Percentiles rank a stretch among this genome's conserved stretches.
Conservation (phyloP, 2,329 filamentous ascomycete genomes). For the Fusarium humuli region DNA sequence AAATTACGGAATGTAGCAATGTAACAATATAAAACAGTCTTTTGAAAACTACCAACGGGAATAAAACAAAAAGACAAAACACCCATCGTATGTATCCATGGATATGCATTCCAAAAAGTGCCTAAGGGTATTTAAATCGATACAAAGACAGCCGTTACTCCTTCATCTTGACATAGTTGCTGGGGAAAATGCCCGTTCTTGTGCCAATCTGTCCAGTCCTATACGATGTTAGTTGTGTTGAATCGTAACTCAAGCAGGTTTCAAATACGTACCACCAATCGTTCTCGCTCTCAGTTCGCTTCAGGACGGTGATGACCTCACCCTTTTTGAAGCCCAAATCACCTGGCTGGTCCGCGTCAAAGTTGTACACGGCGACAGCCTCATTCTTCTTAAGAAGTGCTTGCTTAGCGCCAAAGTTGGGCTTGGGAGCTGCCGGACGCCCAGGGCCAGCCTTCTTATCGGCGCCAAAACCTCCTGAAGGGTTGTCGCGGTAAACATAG, state of each 20-base stretch:
- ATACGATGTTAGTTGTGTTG: conserved; percentile 9
- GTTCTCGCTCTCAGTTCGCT: conserved; percentile 91
- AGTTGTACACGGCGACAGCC: conserved; percentile 90
- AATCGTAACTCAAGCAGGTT: neutral
- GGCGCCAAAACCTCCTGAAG: conserved; percentile 38
- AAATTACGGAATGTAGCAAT: neutral
- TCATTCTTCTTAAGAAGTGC: conserved; percentile 76
- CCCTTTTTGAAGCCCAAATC: conserved; percentile 98
- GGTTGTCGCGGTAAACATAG: conserved; percentile 66
- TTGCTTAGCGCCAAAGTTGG: conserved; percentile 75
- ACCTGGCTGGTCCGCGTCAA: conserved; percentile 92
- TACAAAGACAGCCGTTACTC: conserved; percentile 52
- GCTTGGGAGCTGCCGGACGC: conserved; percentile 89
- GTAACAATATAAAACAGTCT: neutral
- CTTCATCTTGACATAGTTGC: conserved; percentile 78
- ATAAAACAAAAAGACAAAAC: conserved; percentile 17
- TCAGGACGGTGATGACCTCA: conserved; percentile 92
- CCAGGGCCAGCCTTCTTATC: conserved; percentile 70
- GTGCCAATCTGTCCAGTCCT: conserved; percentile 91
- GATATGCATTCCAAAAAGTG: conserved; percentile 28
- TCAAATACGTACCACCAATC: conserved; percentile 84
- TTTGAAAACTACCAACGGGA: neutral
- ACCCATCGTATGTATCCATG: conserved; percentile 7
- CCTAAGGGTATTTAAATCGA: conserved; percentile 42
- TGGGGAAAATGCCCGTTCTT: conserved; percentile 92